Percentiles rank a stretch among this genome's conserved stretches.
Evolutionary conservation across 768 basidiomycete genomes (phyloP).

Genomic region (Clitopilus passeckerianus): DNA sequence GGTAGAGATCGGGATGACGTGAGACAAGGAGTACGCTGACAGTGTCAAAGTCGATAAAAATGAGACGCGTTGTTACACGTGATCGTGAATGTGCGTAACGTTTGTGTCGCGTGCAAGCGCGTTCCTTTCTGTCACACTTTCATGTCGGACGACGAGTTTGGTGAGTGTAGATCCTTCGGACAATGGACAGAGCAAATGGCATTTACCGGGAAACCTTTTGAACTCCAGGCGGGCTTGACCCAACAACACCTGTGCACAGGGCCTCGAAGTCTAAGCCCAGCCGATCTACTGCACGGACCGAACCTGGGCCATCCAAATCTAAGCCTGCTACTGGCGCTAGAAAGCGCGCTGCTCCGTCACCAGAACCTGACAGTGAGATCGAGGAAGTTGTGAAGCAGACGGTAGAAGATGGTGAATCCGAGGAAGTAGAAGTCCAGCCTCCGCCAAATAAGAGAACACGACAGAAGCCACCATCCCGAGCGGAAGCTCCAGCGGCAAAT

Average conservation of each 20-base stretch:
- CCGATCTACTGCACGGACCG: slow-evolving; percentile 8
- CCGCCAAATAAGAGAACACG: background rate
- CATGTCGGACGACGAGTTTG: slow-evolving; percentile 1
- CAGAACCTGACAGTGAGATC: slow-evolving; percentile 11
- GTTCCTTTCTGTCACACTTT: background rate
- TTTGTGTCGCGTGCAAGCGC: background rate
- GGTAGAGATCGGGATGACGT: too few relatives aligned
- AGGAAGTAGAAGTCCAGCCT: background rate
- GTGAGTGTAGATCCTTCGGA: background rate
- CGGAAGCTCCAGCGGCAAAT: slow-evolving; percentile 11
- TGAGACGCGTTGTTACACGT: background rate
- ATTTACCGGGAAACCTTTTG: background rate
- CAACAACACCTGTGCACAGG: slow-evolving; percentile 6
- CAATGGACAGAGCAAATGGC: background rate
- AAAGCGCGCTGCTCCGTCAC: slow-evolving; percentile 4
- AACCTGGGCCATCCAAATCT: slow-evolving; percentile 12
- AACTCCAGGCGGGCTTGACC: slow-evolving; percentile 11
- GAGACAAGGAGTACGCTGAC: too few relatives aligned
- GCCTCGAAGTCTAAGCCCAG: slow-evolving; percentile 6
- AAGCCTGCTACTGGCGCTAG: slow-evolving; percentile 7
- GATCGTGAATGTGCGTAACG: background rate
- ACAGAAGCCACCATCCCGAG: slow-evolving; percentile 5
- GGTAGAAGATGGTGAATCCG: slow-evolving; percentile 5
- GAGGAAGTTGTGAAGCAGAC: slow-evolving; percentile 8
- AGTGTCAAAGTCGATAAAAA: too few relatives aligned